phyloP scores from a whole-genome alignment of 75 land plant species.

The Cunninghamia lanceolata region DNA sequence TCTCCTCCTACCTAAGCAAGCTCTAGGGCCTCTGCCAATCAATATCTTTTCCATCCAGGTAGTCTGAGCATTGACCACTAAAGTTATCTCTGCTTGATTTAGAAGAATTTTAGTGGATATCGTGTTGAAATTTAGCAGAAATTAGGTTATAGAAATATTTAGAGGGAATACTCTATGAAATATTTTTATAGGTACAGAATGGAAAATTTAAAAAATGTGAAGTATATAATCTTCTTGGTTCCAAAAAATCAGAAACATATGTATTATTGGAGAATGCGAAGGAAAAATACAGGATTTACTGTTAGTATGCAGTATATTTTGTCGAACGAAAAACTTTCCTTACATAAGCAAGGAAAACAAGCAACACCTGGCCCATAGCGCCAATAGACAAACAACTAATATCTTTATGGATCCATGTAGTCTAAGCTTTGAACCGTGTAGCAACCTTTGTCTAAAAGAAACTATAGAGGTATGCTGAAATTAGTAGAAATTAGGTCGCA shows the following conservation, averaged over 20 bases:
- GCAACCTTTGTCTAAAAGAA: not conserved
- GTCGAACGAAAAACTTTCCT: not conserved
- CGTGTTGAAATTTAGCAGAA: not conserved
- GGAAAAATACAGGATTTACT: too few species aligned
- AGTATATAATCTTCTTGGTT: too few species aligned
- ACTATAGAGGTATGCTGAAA: not conserved
- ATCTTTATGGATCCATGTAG: not conserved
- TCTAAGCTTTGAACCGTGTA: not conserved
- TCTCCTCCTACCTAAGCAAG: too few species aligned
- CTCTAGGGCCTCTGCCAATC: too few species aligned
- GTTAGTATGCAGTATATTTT: not conserved
- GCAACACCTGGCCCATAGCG: not conserved
- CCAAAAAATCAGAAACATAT: not conserved
- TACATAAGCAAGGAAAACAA: not conserved
- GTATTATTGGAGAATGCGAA: too few species aligned
- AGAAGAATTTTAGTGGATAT: not conserved
- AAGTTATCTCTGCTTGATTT: not conserved
- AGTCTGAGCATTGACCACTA: too few species aligned
- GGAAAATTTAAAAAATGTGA: too few species aligned
- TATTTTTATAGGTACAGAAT: too few species aligned
- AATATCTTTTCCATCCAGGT: too few species aligned
- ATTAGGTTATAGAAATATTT: not conserved
- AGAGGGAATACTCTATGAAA: not conserved
- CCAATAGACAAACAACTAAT: not conserved
- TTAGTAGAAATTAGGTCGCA: not conserved